These are phyloP conservation scores for Ceriops decandra DNA, from an alignment of 345 rosid species.

Conservation along the genomic window DNA sequence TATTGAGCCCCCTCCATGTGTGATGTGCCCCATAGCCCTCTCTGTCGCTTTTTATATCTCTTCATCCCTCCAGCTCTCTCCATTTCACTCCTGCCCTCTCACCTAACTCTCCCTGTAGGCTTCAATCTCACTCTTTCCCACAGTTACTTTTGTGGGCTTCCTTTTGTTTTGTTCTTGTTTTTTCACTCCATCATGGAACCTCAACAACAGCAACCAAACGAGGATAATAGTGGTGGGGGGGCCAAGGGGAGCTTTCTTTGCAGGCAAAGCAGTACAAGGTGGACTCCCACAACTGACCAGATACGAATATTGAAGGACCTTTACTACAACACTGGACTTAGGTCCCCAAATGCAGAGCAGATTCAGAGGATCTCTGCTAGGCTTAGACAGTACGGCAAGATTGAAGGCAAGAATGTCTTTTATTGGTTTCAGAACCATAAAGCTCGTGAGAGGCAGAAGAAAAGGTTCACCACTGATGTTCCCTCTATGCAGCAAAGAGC, in stretches of 20 bases:
- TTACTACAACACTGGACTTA: constrained; percentile 79
- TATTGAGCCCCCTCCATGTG: constrained; percentile 26
- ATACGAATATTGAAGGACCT: constrained; percentile 85
- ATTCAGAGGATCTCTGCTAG: constrained; percentile 87
- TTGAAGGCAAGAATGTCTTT: constrained; percentile 94
- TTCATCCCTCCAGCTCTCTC: constrained; percentile 12
- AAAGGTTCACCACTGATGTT: constrained; percentile 46
- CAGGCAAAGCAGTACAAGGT: constrained; percentile 86
- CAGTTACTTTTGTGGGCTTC: constrained; percentile 19
- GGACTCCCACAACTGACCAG: constrained; percentile 96
- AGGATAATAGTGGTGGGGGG: constrained; percentile 32
- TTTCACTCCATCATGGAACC: constrained; percentile 45
- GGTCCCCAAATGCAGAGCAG: constrained; percentile 91
- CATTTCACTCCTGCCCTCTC: constrained; percentile 18
- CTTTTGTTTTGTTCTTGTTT: constrained; percentile 24
- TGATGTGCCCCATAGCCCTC: constrained; percentile 2
- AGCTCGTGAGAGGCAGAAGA: constrained; percentile 98
- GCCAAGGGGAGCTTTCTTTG: constrained; percentile 52
- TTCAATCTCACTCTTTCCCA: constrained; percentile 10
- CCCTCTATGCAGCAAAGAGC: constrained; percentile 41
- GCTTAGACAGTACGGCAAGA: constrained; percentile 84
- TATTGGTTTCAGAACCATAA: constrained; percentile 99
- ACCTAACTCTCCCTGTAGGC: neutral
- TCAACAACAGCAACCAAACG: constrained; percentile 42
- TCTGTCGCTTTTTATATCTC: constrained; percentile 11